Conservation (phyloP, 2,329 filamentous ascomycete genomes). For the Colletotrichum filicis region DNA sequence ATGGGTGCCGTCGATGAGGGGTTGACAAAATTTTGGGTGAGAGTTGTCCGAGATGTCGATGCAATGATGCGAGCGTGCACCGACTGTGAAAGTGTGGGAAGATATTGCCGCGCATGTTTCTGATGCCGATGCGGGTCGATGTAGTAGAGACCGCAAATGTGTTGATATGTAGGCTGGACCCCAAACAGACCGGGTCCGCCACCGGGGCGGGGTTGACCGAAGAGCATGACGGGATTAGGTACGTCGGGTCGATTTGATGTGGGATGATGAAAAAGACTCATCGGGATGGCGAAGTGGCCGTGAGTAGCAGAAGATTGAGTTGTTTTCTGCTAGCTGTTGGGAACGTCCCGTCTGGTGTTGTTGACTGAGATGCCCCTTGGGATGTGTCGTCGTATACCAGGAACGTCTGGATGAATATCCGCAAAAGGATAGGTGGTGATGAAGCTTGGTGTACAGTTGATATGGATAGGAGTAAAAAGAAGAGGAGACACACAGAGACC, state of each 20-base stretch:
- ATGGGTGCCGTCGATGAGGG: slow-evolving; percentile 47
- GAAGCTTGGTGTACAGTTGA: not conserved
- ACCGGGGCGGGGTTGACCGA: not conserved
- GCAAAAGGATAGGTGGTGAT: not conserved
- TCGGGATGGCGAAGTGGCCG: not conserved
- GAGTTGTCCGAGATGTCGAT: slow-evolving; percentile 58
- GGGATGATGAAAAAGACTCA: not conserved
- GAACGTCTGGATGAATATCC: not conserved
- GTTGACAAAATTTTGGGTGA: slow-evolving; percentile 72
- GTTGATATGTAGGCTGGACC: not conserved
- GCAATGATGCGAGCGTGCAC: slow-evolving; percentile 71
- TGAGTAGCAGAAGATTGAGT: not conserved
- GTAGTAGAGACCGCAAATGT: slow-evolving; percentile 51
- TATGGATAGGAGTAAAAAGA: not conserved
- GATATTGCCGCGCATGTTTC: slow-evolving; percentile 48
- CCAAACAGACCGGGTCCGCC: not conserved
- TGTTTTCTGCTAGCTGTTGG: not conserved
- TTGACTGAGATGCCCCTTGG: not conserved
- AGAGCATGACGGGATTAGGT: not conserved
- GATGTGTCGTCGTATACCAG: not conserved
- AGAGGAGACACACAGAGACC: not conserved
- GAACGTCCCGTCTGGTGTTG: not conserved
- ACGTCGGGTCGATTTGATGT: not conserved
- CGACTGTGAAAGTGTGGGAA: slow-evolving; percentile 68
- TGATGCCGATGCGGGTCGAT: slow-evolving; percentile 22